Conservation (phyloP, 768 basidiomycete genomes). For the Boletus patriciae region DNA sequence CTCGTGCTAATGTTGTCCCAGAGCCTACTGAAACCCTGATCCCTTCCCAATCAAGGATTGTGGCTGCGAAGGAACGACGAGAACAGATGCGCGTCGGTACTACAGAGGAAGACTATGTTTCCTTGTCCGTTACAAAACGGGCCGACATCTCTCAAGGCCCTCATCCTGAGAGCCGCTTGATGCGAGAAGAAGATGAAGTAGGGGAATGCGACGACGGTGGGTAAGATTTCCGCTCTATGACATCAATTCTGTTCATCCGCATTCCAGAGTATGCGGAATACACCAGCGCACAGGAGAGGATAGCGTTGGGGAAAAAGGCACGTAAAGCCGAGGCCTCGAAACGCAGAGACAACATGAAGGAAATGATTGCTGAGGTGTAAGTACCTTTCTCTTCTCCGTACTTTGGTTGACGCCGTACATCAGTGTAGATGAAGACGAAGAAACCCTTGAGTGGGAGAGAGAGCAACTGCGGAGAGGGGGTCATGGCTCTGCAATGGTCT, state of each 20-base stretch:
- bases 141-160: conserved; percentile 62
- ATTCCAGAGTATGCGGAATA: conserved; percentile 78
- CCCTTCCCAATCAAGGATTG: conserved; percentile 69
- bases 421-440: conserved; percentile 82
- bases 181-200: conserved; percentile 84
- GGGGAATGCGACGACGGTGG: conserved; percentile 87
- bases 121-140: conserved; percentile 64
- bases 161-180: conserved; percentile 79
- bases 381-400: conserved; percentile 26
- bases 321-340: conserved; percentile 68
- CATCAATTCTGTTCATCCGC: conserved; percentile 8
- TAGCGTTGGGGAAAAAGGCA: conserved; percentile 82
- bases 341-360: conserved; percentile 68
- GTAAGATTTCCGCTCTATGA: conserved; percentile 17
- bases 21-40: conserved; percentile 49
- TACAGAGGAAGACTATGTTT: conserved; percentile 71
- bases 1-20: conserved; percentile 15
- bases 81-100: conserved; percentile 59
- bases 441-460: conserved; percentile 81
- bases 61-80: conserved; percentile 72
- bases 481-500: conserved; percentile 41
- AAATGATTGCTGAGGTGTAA: conserved; percentile 81
- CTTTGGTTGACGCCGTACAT: conserved; percentile 3
- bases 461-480: conserved; percentile 80
- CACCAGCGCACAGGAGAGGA: conserved; percentile 83